Conservation (phyloP, 2,329 filamentous ascomycete genomes). For the Xylariaceae sp. region DNA sequence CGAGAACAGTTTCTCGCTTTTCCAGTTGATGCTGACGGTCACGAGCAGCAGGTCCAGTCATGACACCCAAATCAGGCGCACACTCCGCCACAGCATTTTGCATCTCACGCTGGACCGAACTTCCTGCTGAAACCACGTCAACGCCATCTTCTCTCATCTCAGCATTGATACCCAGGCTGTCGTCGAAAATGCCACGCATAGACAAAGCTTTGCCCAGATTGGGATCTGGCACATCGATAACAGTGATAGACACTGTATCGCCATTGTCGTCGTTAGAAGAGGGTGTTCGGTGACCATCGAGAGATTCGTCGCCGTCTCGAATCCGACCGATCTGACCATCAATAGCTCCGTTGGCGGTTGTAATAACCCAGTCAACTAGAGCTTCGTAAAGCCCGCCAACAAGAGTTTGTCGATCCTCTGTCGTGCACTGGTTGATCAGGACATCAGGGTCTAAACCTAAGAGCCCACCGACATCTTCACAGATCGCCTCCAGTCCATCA, state of each 20-base stretch:
- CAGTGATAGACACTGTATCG: constrained; percentile 83
- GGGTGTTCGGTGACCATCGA: constrained; percentile 62
- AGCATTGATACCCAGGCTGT: constrained; percentile 84
- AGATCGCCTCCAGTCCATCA: constrained; percentile 78
- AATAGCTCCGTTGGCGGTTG: constrained; percentile 84
- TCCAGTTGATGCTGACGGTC: constrained; percentile 78
- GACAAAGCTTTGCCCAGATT: constrained; percentile 82
- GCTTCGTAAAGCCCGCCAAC: constrained; percentile 89
- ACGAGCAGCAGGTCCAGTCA: constrained; percentile 60
- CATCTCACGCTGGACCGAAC: constrained; percentile 84
- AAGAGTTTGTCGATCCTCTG: constrained; percentile 76
- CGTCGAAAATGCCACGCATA: constrained; percentile 88
- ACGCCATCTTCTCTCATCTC: constrained; percentile 98
- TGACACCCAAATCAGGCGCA: constrained; percentile 74
- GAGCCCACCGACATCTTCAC: constrained; percentile 83
- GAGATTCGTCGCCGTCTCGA: constrained; percentile 63
- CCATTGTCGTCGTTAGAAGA: constrained; percentile 66
- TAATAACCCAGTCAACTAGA: constrained; percentile 89
- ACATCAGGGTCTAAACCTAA: constrained; percentile 84
- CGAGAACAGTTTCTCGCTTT: constrained; percentile 75
- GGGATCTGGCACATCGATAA: constrained; percentile 80
- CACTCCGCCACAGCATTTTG: constrained; percentile 72
- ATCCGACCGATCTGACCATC: constrained; percentile 66
- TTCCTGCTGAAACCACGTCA: constrained; percentile 67
- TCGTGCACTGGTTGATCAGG: constrained; percentile 72